Conservation (phyloP, 345 rosid genomes). For the Heritiera fomes region DNA sequence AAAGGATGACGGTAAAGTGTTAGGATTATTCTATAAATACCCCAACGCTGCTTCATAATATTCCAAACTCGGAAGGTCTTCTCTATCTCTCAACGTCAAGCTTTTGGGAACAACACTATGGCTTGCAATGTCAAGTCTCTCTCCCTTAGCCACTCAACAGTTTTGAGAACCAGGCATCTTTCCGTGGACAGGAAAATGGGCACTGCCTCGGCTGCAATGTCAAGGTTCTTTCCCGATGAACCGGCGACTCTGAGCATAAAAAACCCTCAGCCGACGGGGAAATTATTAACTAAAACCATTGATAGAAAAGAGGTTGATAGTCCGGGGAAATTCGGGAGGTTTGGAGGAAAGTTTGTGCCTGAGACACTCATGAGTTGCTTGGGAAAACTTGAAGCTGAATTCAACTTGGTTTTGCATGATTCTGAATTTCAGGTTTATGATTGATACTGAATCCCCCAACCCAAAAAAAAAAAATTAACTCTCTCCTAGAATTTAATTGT, state of each 20-base stretch:
- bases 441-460: background rate
- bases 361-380: slow-evolving; percentile 59
- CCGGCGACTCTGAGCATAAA: background rate
- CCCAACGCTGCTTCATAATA: background rate
- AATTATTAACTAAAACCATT: background rate
- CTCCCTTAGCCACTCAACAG: background rate
- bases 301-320: background rate
- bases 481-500: background rate
- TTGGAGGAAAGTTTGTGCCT: slow-evolving; percentile 83
- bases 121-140: background rate
- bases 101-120: background rate
- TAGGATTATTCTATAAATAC: too few relatives aligned
- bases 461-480: background rate
- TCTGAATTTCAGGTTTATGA: slow-evolving; percentile 62
- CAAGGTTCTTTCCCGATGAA: background rate
- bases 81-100: background rate
- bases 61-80: background rate
- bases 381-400: slow-evolving; percentile 60
- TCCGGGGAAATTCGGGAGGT: slow-evolving; percentile 60
- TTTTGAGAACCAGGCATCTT: background rate
- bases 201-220: background rate
- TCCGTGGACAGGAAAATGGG: background rate
- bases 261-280: background rate
- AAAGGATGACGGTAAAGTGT: too few relatives aligned
- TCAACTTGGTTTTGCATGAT: slow-evolving; percentile 44